Evolutionary conservation across 164 flowering plant species (phyloP).

Genomic region (Tetracentron sinense): DNA sequence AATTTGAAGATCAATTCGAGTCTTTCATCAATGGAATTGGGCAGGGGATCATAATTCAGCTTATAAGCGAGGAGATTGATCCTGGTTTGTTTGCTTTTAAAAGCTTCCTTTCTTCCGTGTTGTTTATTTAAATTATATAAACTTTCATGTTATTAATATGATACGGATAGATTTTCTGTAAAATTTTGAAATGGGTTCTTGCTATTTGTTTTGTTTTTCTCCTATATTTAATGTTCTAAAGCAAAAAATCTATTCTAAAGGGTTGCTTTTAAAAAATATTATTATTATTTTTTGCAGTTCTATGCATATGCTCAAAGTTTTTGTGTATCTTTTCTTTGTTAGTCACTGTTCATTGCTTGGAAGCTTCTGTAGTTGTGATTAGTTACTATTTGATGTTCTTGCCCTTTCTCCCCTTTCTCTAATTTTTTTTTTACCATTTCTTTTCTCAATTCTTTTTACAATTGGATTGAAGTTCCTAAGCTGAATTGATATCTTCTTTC

Average conservation of each 20-base stretch:
- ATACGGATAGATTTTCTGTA: no score
- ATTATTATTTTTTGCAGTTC: no score
- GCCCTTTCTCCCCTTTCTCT: background rate
- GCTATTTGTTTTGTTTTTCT: no score
- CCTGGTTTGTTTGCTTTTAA: constrained; percentile 48
- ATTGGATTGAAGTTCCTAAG: background rate
- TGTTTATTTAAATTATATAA: background rate
- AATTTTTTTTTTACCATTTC: background rate
- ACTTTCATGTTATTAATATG: background rate
- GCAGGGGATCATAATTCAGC: constrained; percentile 65
- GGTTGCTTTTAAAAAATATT: no score
- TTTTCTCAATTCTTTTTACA: background rate
- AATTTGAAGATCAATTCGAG: constrained; percentile 65
- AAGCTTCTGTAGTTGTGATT: background rate
- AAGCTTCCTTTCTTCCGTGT: no score
- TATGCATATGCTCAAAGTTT: no score
- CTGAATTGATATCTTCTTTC: constrained; percentile 4
- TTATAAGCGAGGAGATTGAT: constrained; percentile 75
- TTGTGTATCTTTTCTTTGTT: no score
- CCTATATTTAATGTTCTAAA: no score
- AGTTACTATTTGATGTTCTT: background rate
- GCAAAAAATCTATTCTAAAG: no score
- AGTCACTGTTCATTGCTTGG: no score
- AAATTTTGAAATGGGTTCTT: no score
- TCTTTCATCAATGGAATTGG: constrained; percentile 68